Evolutionary conservation across 2,329 filamentous ascomycete genomes (phyloP), one percentile per base, ranked within the genome.

Genomic region (Colletotrichum coccodes): DNA sequence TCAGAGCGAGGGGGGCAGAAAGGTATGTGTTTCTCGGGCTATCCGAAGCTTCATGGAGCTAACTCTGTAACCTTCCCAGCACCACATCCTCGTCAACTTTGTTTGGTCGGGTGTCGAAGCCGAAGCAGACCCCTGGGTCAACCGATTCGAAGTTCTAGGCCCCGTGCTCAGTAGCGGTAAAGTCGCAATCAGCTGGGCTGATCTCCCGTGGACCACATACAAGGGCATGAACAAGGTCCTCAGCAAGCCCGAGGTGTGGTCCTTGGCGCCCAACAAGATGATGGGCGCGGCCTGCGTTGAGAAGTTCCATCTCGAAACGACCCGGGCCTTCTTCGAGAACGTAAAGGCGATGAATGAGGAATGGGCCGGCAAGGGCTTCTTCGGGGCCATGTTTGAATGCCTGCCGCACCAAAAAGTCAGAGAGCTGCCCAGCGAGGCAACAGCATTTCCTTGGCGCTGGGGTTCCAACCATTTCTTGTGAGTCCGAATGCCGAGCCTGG

Each of bases 21-120:
- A 73, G 74, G 14, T 72, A 73, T 16, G 72, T 78, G n/a, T 30
- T 71, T 76, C n/a, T 64, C 71, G 32, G 16, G 75, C 75, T 70
- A 75, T 49, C 53, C 62, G 1, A 28, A 2, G 3, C 23, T 8
- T 1, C 12, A 1, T 34, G 1, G n/a, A 16, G 8, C 54, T 44
- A 12, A 49, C 11, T 23, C n/a, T 42, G 5, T 46, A 23, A 2
- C 1, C 5, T 21, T 18, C 9, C 0, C 28, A 67, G 64, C 64
- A 67, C 5, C 58, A 67, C 12, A 63, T 67, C 28, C 59, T 67
- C 18, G 59, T 67, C 21, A 67, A 67, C 26, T 21, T 67, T 0
- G 64, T 67, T 21, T 67, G 64, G 64, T 67, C 64, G 7, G 64
- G 64, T 16, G 18, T 2, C 28, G 64, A 67, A 36, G n/a, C 26